Percentiles rank a stretch among this genome's conserved stretches.
Conservation (phyloP, 768 basidiomycete species). For the Mycena pura region DNA sequence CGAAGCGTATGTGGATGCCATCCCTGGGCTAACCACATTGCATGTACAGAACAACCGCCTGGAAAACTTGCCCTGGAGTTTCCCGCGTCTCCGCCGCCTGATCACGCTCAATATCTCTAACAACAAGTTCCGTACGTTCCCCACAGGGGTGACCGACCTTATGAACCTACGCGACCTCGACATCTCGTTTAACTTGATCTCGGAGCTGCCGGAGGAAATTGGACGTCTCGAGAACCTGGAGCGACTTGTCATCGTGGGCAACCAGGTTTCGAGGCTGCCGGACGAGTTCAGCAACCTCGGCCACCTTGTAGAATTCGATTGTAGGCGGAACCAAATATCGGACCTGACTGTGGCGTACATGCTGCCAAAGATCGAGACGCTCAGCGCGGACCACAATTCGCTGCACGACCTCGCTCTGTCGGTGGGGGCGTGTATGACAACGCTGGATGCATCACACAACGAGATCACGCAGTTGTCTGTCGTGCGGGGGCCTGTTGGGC, state of each 20-base stretch:
- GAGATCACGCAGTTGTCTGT: slow-evolving; percentile 84
- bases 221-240: slow-evolving; percentile 73
- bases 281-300: slow-evolving; percentile 59
- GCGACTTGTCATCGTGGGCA: slow-evolving; percentile 83
- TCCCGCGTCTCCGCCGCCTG: slow-evolving; percentile 74
- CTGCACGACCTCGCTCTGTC: slow-evolving; percentile 83
- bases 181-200: slow-evolving; percentile 92
- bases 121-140: slow-evolving; percentile 86
- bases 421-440: slow-evolving; percentile 67
- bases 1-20: slow-evolving; percentile 81
- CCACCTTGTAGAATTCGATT: slow-evolving; percentile 77
- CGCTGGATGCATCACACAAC: slow-evolving; percentile 83
- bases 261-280: slow-evolving; percentile 78
- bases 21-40: slow-evolving; percentile 71
- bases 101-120: slow-evolving; percentile 91
- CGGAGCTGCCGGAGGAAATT: slow-evolving; percentile 81
- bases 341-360: slow-evolving; percentile 75
- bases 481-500: slow-evolving; percentile 53
- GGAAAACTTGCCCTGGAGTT: slow-evolving; percentile 85
- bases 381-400: slow-evolving; percentile 84
- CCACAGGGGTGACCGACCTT: slow-evolving; percentile 77
- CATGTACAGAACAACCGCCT: slow-evolving; percentile 92
- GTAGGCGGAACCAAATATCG: slow-evolving; percentile 81
- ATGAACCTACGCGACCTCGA: slow-evolving; percentile 83
- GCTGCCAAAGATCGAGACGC: slow-evolving; percentile 69